A percentile compares a stretch with the other conserved stretches of the same genome.
Conservation (phyloP, 805 yeast genomes). For the Yarrowia sp. region DNA sequence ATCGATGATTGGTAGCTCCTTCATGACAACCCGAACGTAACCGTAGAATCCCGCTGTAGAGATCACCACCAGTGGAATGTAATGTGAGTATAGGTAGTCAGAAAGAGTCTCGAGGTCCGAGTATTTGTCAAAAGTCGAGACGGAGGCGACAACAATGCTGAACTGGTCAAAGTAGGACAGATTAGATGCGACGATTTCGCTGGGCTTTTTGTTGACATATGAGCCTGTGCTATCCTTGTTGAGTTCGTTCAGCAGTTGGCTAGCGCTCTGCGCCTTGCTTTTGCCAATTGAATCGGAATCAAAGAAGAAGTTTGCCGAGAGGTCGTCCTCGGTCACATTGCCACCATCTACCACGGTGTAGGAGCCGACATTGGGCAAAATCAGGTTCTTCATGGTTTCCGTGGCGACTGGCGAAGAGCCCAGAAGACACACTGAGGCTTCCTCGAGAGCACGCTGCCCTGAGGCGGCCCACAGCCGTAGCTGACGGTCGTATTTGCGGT, state of each 20-base stretch:
- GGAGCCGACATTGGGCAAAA: slow-evolving; percentile 67
- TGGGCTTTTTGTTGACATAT: not conserved
- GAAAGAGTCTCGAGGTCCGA: slow-evolving; percentile 35
- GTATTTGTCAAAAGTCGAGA: slow-evolving; percentile 33
- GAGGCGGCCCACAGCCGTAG: slow-evolving; percentile 76
- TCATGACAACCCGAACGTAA: slow-evolving; percentile 48
- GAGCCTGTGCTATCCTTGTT: slow-evolving; percentile 55
- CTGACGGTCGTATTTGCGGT: slow-evolving; percentile 73
- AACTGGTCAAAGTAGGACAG: slow-evolving; percentile 48
- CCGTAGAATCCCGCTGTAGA: slow-evolving; percentile 66
- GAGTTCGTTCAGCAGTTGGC: slow-evolving; percentile 49
- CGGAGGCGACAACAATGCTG: slow-evolving; percentile 47
- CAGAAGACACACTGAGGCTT: slow-evolving; percentile 58
- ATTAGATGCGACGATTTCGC: slow-evolving; percentile 14
- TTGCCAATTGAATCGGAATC: slow-evolving; percentile 45
- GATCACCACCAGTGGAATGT: slow-evolving; percentile 55
- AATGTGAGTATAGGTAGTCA: slow-evolving; percentile 42
- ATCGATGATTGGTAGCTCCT: slow-evolving; percentile 65
- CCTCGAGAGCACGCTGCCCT: slow-evolving; percentile 65
- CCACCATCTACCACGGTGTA: slow-evolving; percentile 56
- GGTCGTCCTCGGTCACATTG: slow-evolving; percentile 43
- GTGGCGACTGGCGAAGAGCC: slow-evolving; percentile 52
- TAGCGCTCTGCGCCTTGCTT: slow-evolving; percentile 42
- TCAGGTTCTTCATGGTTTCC: slow-evolving; percentile 73
- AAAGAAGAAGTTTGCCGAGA: slow-evolving; percentile 63